phyloP scores from a whole-genome alignment of 2,329 filamentous ascomycete genomes.

The Aspergillus brasiliensis region DNA sequence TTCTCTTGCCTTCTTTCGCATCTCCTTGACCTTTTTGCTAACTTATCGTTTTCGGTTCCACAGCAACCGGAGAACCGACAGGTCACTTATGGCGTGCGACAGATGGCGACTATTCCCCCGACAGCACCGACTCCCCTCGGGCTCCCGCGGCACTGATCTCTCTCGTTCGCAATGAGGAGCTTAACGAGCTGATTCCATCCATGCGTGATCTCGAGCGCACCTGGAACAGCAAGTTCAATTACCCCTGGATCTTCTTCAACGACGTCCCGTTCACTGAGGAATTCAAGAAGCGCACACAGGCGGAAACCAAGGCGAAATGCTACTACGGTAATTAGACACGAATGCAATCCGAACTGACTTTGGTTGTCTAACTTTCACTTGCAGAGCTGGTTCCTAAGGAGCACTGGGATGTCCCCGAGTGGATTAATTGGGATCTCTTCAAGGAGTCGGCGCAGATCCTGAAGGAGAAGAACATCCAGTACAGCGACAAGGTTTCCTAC shows the following conservation, averaged over 20 bases:
- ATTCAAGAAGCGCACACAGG: slow-evolving; percentile 81
- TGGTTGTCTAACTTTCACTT: slow-evolving; percentile 2
- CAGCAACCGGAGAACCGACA: slow-evolving; percentile 81
- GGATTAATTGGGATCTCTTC: slow-evolving; percentile 89
- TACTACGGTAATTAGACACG: slow-evolving; percentile 65
- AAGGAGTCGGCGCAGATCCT: slow-evolving; percentile 81
- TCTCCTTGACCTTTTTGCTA: neutral
- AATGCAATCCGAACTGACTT: neutral
- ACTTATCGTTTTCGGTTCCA: slow-evolving; percentile 18
- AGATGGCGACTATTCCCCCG: slow-evolving; percentile 74
- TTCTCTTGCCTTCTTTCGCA: neutral
- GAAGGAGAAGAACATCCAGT: slow-evolving; percentile 83
- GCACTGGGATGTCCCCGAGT: slow-evolving; percentile 88
- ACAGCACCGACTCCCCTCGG: slow-evolving; percentile 74
- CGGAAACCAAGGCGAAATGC: slow-evolving; percentile 83
- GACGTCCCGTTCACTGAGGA: slow-evolving; percentile 90
- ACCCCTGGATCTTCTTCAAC: slow-evolving; percentile 99
- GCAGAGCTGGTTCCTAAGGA: slow-evolving; percentile 86
- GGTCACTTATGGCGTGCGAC: slow-evolving; percentile 73
- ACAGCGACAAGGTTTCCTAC: slow-evolving; percentile 85
- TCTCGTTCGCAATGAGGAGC: slow-evolving; percentile 88
- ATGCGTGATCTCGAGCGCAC: slow-evolving; percentile 92
- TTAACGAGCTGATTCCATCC: slow-evolving; percentile 78
- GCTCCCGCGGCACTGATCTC: slow-evolving; percentile 93
- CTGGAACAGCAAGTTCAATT: slow-evolving; percentile 99